Evolutionary conservation across 2,329 filamentous ascomycete species (phyloP).

Genomic region (Colletotrichum spaethianum): DNA sequence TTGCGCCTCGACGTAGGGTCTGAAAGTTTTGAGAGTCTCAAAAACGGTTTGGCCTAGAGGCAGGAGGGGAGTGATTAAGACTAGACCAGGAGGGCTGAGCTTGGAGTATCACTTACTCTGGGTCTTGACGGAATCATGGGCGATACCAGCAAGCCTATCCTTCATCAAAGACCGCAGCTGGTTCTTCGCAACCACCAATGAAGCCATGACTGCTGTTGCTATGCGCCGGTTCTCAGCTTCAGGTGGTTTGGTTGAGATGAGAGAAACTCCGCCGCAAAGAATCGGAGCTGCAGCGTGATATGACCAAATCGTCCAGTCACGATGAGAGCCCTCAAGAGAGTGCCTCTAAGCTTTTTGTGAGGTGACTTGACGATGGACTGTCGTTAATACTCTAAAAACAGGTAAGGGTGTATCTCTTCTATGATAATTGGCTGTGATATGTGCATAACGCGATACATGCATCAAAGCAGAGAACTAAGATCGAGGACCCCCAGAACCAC

Average conservation of each 20-base stretch:
- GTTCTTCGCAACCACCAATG: slow-evolving; percentile 79
- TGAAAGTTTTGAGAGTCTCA: slow-evolving; percentile 74
- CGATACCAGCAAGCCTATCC: slow-evolving; percentile 71
- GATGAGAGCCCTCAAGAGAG: background rate
- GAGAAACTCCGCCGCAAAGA: too few relatives aligned
- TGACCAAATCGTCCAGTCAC: background rate
- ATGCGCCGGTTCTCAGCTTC: background rate
- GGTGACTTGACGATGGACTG: background rate
- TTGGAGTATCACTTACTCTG: slow-evolving; percentile 76
- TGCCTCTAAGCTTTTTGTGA: background rate
- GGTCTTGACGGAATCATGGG: slow-evolving; percentile 70
- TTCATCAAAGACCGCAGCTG: slow-evolving; percentile 82
- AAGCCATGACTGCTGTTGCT: slow-evolving; percentile 60
- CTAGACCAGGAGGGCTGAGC: too few relatives aligned
- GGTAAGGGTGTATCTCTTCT: background rate
- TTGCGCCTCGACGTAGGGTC: slow-evolving; percentile 81
- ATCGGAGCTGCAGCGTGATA: background rate
- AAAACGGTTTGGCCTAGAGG: slow-evolving; percentile 75
- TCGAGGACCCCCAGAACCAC: background rate
- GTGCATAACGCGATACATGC: background rate
- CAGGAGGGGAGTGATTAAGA: slow-evolving; percentile 15
- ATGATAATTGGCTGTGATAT: background rate
- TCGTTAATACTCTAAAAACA: background rate
- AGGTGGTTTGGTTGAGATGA: background rate
- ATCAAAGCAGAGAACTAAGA: background rate